These are phyloP conservation scores for Apiospora phragmitis DNA, from an alignment of 2,329 filamentous ascomycete genomes.

Conservation along the genomic window DNA sequence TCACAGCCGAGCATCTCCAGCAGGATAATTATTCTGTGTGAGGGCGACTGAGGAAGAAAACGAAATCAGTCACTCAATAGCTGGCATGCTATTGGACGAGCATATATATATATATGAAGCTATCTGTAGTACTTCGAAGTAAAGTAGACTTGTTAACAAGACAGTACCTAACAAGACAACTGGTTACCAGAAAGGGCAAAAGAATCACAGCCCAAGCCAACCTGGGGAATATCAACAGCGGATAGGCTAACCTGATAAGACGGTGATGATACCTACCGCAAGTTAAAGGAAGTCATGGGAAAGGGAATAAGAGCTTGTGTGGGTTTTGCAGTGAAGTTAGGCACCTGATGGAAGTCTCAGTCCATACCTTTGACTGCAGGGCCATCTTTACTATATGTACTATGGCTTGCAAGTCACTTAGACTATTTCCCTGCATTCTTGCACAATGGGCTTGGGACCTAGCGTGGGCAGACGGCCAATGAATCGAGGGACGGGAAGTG, in stretches of 20 bases:
- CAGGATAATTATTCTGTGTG: not conserved
- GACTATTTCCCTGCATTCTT: not conserved
- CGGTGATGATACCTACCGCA: not conserved
- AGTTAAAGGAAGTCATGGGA: not conserved
- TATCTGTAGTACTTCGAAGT: not conserved
- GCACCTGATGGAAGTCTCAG: not conserved
- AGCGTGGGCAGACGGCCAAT: not conserved
- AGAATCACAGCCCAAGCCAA: not conserved
- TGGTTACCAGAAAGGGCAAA: not conserved
- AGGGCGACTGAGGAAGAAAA: not conserved
- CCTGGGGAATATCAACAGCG: not conserved
- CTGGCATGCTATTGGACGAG: not conserved
- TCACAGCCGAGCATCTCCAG: not conserved
- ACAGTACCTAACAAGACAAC: not conserved
- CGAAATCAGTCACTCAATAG: not conserved
- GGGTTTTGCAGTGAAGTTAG: not conserved
- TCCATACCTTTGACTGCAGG: not conserved
- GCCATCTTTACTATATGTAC: not conserved
- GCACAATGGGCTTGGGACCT: not conserved
- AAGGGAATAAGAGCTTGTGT: not conserved
- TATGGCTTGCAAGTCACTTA: not conserved
- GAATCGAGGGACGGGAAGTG: not conserved
- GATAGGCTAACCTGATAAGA: not conserved
- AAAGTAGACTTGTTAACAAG: not conserved
- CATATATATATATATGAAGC: not conserved